Base-by-base conservation (phyloP, 2,329 filamentous ascomycete species). In the Stachybotrys echinatus region DNA sequence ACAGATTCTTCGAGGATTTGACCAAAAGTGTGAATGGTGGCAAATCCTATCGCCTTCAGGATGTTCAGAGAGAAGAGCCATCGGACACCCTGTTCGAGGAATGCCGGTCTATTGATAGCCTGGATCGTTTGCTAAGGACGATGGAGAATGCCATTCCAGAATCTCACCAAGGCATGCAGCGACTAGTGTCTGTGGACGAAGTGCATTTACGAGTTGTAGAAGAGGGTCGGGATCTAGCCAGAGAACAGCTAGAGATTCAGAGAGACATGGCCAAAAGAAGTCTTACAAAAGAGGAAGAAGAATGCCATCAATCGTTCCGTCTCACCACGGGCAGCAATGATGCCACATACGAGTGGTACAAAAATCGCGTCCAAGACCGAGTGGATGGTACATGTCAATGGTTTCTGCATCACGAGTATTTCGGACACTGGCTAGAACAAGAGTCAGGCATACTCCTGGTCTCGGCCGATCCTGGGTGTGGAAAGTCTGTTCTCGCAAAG, bases 401-500 rank as follows among this genome's bases (percentile, higher is more conserved):
- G 47, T 47, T 52, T 19, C 48, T 67, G 14, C 14, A 55, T 1
- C 63, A 71, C 40, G 21, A 56, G 1, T 47, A 58, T 34, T 71
- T 63, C 48, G 48, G 55, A 14, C 6, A 17, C 0, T 72, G 67
- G 69, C 27, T 61, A 18, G 42, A 50, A 3, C 43, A 57, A 8
- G 54, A 59, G 0, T 63, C 61, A 0, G 63, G 61, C 0, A 57
- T 61, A 0, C 51, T 73, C 6, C 55, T 68, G 23, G 60, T 72
- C n/a, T 61, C 70, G 2, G 68, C 65, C 3, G 68, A 71, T 51
- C 67, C 68, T 21, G 69, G 68, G 0, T 72, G 65, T 46, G 67
- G 69, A 3, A 72, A 71, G 51, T 71, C 68, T 0, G 67, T 65
- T 0, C 47, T 72, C 34, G 61, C 69, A 8, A 65, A 59, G 42